A percentile compares a stretch with the other conserved stretches of the same genome.
phyloP scores from a whole-genome alignment of 1,284 basidiomycete species.

The Fomes fomentarius region DNA sequence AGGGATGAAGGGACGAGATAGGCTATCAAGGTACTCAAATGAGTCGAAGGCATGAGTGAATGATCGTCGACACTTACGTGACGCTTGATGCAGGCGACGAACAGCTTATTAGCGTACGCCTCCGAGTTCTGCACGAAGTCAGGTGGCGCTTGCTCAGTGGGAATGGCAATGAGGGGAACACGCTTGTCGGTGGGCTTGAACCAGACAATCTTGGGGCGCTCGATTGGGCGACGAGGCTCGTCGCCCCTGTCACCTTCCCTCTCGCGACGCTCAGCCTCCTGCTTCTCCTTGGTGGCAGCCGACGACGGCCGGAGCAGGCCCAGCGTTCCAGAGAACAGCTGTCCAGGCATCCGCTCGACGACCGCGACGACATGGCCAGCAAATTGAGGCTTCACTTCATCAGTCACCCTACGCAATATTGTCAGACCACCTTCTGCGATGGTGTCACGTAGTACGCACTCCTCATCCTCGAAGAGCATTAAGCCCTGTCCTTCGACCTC shows the following conservation, averaged over 20 bases:
- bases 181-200: constrained; percentile 99
- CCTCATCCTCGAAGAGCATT: constrained; percentile 96
- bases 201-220: constrained; percentile 99
- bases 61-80: constrained; percentile 55
- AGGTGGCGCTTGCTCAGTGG: constrained; percentile 96
- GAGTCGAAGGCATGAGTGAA: constrained; percentile 15
- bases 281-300: constrained; percentile 99
- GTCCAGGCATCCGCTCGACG: constrained; percentile 98
- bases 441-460: constrained; percentile 51
- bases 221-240: constrained; percentile 77
- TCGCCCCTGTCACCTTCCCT: constrained; percentile 91
- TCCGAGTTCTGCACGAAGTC: constrained; percentile 98
- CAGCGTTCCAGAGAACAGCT: constrained; percentile 96
- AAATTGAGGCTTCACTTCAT: constrained; percentile 94
- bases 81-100: constrained; percentile 99
- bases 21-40: constrained; percentile 48
- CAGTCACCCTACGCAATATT: constrained; percentile 73
- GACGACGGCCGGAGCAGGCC: constrained; percentile 96
- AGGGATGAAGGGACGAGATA: constrained; percentile 97
- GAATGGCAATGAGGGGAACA: constrained; percentile 98
- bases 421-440: constrained; percentile 18
- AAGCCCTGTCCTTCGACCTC: constrained; percentile 99
- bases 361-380: constrained; percentile 98
- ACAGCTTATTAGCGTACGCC: constrained; percentile 87
- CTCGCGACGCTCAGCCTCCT: constrained; percentile 96